Percentiles rank a stretch among this genome's conserved stretches.
Conservation (phyloP, 164 flowering plant genomes). For the Echeveria elegans region DNA sequence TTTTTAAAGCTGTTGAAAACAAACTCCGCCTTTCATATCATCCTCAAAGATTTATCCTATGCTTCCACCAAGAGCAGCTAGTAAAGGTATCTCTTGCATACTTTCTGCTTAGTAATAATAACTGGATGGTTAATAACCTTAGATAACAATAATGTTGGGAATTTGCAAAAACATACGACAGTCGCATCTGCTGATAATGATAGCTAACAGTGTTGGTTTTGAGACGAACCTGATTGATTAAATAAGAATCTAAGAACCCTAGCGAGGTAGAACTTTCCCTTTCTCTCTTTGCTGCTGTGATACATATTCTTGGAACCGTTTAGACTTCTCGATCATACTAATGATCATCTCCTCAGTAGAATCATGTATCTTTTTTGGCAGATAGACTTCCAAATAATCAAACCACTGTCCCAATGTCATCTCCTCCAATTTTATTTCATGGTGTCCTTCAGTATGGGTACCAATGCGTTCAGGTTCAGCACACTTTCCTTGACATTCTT, state of each 20-base stretch:
- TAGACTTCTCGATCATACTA: constrained; percentile 32
- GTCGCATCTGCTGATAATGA: not conserved
- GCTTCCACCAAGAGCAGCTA: too few relatives aligned
- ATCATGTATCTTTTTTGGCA: constrained; percentile 48
- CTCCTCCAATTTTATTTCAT: constrained; percentile 37
- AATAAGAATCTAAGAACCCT: constrained; percentile 1
- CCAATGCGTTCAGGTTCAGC: constrained; percentile 11
- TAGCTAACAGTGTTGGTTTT: not conserved
- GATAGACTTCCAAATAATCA: constrained; percentile 43
- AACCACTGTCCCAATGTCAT: constrained; percentile 77
- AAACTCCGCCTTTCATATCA: too few relatives aligned
- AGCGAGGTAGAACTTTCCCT: constrained; percentile 19
- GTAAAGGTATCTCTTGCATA: too few relatives aligned
- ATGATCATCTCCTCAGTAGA: constrained; percentile 40
- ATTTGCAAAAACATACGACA: not conserved
- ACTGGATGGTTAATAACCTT: not conserved
- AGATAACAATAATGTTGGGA: not conserved
- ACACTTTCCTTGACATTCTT: constrained; percentile 4
- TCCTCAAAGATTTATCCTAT: too few relatives aligned
- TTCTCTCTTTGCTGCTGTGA: constrained; percentile 31
- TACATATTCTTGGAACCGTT: constrained; percentile 31
- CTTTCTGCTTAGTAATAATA: too few relatives aligned
- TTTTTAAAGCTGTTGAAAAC: too few relatives aligned
- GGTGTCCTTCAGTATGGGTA: constrained; percentile 5
- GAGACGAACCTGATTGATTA: not conserved